phyloP scores from a whole-genome alignment of 306 rosid species.

The Dryas drummondii region DNA sequence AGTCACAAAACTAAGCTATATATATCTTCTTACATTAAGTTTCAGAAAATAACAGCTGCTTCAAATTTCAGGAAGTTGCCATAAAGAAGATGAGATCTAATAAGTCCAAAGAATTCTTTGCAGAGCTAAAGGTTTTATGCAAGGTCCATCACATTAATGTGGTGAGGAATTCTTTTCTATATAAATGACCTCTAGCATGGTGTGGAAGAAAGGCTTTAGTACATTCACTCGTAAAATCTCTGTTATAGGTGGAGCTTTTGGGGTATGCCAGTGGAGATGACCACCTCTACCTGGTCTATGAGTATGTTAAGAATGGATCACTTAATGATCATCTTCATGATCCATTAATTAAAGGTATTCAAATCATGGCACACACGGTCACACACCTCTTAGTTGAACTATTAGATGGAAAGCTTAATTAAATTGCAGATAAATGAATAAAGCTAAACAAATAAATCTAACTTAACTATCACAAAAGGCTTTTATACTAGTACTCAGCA shows the following conservation, averaged over 20 bases:
- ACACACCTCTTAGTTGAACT: neutral
- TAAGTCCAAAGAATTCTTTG: constrained; percentile 78
- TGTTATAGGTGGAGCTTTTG: constrained; percentile 71
- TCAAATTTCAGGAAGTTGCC: constrained; percentile 72
- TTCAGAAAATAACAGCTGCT: constrained; percentile 20
- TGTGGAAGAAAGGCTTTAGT: neutral
- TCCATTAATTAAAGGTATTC: constrained; percentile 69
- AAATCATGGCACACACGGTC: neutral
- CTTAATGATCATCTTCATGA: constrained; percentile 76
- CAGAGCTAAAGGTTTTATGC: constrained; percentile 76
- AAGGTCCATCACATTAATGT: constrained; percentile 60
- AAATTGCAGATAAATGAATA: neutral
- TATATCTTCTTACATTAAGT: neutral
- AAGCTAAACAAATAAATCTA: neutral
- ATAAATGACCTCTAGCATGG: constrained; percentile 1
- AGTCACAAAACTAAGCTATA: neutral
- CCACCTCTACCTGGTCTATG: constrained; percentile 78
- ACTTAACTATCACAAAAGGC: too few species aligned
- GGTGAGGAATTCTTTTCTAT: constrained; percentile 38
- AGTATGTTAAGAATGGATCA: constrained; percentile 73
- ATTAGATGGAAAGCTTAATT: neutral
- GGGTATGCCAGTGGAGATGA: constrained; percentile 90
- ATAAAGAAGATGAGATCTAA: constrained; percentile 79
- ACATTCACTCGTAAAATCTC: constrained; percentile 14
- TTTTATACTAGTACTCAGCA: too few species aligned